phyloP scores from a whole-genome alignment of 176 grass and related monocot species.

The Typha latifolia region DNA sequence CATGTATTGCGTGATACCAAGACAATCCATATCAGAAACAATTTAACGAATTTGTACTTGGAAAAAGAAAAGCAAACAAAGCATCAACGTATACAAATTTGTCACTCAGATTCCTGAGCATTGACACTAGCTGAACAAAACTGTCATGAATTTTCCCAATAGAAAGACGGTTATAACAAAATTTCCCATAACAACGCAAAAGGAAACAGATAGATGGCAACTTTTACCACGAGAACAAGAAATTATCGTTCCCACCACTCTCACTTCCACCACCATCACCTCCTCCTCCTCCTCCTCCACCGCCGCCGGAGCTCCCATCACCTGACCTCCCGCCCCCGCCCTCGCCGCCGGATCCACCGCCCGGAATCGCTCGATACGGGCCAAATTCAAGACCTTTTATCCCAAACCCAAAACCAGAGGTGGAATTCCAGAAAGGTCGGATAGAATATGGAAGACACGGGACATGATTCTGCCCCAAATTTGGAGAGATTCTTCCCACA shows the following conservation, averaged over 20 bases:
- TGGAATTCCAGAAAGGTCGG: not conserved
- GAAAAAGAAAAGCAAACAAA: too few species aligned
- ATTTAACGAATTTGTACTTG: not conserved
- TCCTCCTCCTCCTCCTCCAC: not conserved
- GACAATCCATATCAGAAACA: not conserved
- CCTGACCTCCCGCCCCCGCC: not conserved
- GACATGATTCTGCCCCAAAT: not conserved
- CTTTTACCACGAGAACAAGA: slow-evolving; percentile 20
- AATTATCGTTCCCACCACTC: slow-evolving; percentile 2
- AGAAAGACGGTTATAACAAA: not conserved
- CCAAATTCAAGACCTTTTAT: not conserved
- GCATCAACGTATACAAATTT: too few species aligned
- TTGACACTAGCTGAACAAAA: not conserved
- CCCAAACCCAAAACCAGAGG: not conserved
- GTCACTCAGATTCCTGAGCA: too few species aligned
- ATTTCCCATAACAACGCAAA: not conserved
- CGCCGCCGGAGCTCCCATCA: not conserved
- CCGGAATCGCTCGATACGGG: slow-evolving; percentile 1
- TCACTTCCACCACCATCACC: not conserved
- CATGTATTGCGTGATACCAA: not conserved
- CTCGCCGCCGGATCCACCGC: not conserved
- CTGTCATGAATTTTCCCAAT: not conserved
- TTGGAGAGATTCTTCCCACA: not conserved
- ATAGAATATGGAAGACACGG: not conserved
- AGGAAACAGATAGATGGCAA: not conserved